Conservation (phyloP, 345 rosid species). For the Pistacia vera region DNA sequence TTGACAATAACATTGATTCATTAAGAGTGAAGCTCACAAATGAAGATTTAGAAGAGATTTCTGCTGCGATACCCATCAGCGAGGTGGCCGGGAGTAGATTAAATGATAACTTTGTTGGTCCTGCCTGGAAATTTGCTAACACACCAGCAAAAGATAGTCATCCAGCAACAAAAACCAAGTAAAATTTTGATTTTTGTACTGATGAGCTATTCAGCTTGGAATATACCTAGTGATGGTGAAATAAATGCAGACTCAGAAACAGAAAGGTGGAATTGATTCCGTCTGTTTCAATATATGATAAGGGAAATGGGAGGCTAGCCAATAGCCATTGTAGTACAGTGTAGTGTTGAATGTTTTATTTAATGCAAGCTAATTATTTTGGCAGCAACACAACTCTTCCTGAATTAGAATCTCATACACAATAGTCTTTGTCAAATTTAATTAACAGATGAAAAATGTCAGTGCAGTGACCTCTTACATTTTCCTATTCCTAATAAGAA, state of each 20-base stretch:
- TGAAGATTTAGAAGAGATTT: constrained; percentile 39
- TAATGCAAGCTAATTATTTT: too few relatives aligned
- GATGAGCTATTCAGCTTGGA: too few relatives aligned
- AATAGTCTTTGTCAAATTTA: too few relatives aligned
- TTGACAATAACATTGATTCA: constrained; percentile 31
- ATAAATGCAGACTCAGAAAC: not conserved
- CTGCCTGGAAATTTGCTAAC: constrained; percentile 29
- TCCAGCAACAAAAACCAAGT: not conserved
- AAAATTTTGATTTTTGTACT: not conserved
- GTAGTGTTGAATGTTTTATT: too few relatives aligned
- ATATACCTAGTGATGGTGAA: not conserved
- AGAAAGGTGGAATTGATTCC: not conserved
- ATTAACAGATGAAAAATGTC: too few relatives aligned
- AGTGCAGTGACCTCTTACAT: too few relatives aligned
- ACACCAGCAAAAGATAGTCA: constrained; percentile 27
- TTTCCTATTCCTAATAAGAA: too few relatives aligned
- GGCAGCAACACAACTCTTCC: too few relatives aligned
- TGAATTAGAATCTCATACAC: too few relatives aligned
- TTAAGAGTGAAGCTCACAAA: constrained; percentile 27
- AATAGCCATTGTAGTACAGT: too few relatives aligned
- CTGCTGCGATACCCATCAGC: constrained; percentile 31
- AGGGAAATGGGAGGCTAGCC: too few relatives aligned
- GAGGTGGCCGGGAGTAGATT: constrained; percentile 30
- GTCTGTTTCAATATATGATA: too few relatives aligned
- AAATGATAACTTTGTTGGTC: not conserved